Base-by-base conservation (phyloP, 345 rosid species). In the Boechera retrofracta region DNA sequence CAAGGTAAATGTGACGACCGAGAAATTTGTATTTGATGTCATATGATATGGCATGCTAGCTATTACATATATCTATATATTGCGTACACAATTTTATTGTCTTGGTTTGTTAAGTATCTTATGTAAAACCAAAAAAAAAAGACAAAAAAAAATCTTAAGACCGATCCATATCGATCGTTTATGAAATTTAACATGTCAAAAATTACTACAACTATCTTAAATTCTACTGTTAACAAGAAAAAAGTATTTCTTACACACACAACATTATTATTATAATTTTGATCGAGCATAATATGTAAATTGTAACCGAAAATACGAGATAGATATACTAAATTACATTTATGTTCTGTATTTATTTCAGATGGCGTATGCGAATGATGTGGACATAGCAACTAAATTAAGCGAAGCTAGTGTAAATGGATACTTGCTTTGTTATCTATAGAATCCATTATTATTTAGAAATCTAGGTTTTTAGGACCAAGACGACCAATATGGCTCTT, bases 371-470 rank as follows among this genome's bases (percentile, higher is more conserved):
- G 57, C 31, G 21, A 63, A 36, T 44, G 58, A 77, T 63, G 59
- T 53, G 64, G 59, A 62, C 65, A 32, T 32, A 11, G 13, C 33
- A 63, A 69, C 71, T 69, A 77, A 62, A 62, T 44, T 44, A 61
- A 69, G 80, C 49, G 57, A 76, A 52, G 57, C 75, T n/a, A 69
- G 48, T 60, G 56, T 51, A 13, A 42, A 76, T 76, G 74, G 74
- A 68, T 39, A 62, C 47, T 61, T 69, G 51, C n/a, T n/a, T 63
- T 69, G 51, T 32, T 54, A 62, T 58, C 64, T 62, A 44, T 62
- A 32, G 18, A 53, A 53, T 53, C 48, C 57, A 62, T 61, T 41
- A 62, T 13, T 42, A 69, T 68, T 44, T 61, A 77, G 65, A 32
- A 69, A 69, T 31, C 58, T 75, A 59, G 33, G 35, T 31, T 61